Percentiles rank a stretch among this genome's conserved stretches.
Conservation (phyloP, 345 rosid species). For the Balakata baccata region DNA sequence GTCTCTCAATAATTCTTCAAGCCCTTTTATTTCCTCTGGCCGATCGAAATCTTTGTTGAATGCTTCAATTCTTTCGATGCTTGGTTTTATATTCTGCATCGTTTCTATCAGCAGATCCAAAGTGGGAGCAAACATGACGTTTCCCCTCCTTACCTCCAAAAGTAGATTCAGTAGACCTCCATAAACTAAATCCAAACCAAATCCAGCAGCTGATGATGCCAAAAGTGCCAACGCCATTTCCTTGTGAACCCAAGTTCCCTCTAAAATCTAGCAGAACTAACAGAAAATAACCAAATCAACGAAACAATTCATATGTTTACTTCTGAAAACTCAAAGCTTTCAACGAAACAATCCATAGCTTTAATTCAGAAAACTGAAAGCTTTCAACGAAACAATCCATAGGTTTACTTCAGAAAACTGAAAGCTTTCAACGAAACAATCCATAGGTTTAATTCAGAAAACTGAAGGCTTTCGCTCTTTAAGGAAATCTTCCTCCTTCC, state of each 20-base stretch:
- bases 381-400: not conserved
- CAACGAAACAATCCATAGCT: too few species aligned
- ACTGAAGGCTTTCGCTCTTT: not conserved
- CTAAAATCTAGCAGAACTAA: not conserved
- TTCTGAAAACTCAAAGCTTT: too few species aligned
- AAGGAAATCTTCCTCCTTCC: not conserved
- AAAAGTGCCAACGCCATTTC: not conserved
- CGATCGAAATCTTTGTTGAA: conserved; percentile 16
- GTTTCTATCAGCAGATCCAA: not conserved
- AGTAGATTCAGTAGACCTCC: not conserved
- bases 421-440: not conserved
- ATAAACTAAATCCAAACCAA: not conserved
- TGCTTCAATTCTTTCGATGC: not conserved
- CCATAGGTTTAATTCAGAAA: not conserved
- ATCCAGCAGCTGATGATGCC: conserved; percentile 7
- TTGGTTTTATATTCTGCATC: not conserved
- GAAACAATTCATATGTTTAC: not conserved
- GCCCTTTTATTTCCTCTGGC: not conserved
- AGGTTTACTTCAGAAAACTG: not conserved
- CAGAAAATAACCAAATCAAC: not conserved
- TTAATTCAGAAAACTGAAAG: too few species aligned
- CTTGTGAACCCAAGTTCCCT: not conserved
- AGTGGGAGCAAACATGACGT: not conserved
- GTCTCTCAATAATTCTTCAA: not conserved
- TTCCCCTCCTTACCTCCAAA: not conserved